phyloP scores from a whole-genome alignment of 2,329 filamentous ascomycete species.

The Ceratocystis smalleyi region DNA sequence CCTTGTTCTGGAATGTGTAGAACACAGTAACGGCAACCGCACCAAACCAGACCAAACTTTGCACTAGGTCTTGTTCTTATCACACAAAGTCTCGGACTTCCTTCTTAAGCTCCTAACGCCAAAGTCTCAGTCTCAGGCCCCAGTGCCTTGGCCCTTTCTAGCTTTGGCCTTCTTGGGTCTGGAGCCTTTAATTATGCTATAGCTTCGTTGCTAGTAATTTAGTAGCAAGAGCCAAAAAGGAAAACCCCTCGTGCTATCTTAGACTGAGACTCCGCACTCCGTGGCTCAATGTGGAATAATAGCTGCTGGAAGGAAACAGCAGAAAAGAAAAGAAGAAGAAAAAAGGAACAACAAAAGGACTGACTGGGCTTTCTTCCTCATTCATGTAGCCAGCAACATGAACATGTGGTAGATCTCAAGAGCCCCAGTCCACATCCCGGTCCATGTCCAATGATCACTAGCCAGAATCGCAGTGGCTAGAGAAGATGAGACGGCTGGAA shows the following conservation, averaged over 20 bases:
- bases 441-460: background rate
- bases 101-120: background rate
- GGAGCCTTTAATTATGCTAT: background rate
- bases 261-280: slow-evolving; percentile 1
- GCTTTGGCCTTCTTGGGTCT: background rate
- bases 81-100: background rate
- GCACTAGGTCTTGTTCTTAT: background rate
- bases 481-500: slow-evolving; percentile 4
- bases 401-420: background rate
- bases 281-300: background rate
- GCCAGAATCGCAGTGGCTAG: background rate
- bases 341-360: background rate
- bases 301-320: background rate
- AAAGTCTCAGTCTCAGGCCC: background rate
- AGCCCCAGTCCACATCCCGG: background rate
- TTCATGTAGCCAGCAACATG: background rate
- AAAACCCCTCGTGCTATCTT: background rate
- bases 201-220: background rate
- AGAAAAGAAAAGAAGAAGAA: background rate
- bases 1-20: background rate
- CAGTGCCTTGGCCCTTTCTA: background rate
- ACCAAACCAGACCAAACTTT: background rate
- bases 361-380: background rate
- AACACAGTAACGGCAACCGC: background rate
- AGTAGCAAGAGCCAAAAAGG: background rate